Base-by-base conservation (phyloP, 495 filamentous ascomycete species). In the Parmelia sp. region DNA sequence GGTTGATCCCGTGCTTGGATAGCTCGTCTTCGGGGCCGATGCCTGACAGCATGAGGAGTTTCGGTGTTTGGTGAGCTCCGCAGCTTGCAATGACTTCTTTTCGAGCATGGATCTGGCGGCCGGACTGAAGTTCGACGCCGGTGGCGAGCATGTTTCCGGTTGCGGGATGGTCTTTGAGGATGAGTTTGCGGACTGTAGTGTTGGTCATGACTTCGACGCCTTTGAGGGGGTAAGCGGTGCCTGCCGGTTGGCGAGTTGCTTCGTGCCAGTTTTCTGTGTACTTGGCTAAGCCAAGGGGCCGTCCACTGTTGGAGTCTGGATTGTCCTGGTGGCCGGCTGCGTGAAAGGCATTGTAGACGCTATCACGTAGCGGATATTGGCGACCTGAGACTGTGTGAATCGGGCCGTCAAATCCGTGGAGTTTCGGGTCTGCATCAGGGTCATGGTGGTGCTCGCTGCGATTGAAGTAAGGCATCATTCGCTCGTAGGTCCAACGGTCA, bases 1-100 rank as follows among this genome's bases (percentile, higher is more conserved):
- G 65, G 15, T 75, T 65, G 64, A 82, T 83, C 31, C 75, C 72
- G 27, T 73, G 71, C 0, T 65, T 65, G 0, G 65, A 58, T 3
- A 83, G 73, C 4, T 78, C 53, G 8, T 55, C 53, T 11, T 53
- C 25, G 15, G 73, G 69, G 0, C 84, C 84, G 23, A 87, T 75
- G 1, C 85, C 84, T 3, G 82, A 86, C 0, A 86, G 69, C 66
- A 86, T 81, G 0, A 87, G 77, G 8, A 86, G 61, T 68, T 86
- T 79, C 0, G 82, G 80, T 0, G 80, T 78, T 49, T 81, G 73
- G 49, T 84, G 63, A 0, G 75, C 70, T 3, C 84, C 84, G 4
- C 78, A 80, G 1, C 77, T 74, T 31, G 86, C 47, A 56, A 87
- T 80, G 39, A 86, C 76, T 53, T 82, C 78, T 14, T 71, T 42